Evolutionary conservation across 148 eudicot species (phyloP), one percentile per base, ranked within the genome.

Genomic region (Euryodendron excelsum): DNA sequence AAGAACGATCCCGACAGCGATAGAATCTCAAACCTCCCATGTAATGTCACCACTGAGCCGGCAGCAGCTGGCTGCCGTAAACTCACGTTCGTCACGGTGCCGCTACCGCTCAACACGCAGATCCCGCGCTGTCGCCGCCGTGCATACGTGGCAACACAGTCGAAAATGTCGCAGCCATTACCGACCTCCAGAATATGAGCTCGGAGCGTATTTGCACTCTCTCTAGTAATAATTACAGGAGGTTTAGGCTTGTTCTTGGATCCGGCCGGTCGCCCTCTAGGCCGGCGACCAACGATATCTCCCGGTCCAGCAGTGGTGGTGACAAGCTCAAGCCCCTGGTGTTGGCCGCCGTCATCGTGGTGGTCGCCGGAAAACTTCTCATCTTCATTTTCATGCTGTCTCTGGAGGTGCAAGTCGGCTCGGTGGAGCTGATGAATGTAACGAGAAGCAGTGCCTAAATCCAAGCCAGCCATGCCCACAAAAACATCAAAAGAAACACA

Each of bases 231-330:
- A 28, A 91, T 87, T 3, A 91, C 91, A 0, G 96, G 96, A 0
- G 96, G 96, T 53, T 90, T 91, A 0, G 90, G 89, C 75, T 85
- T 91, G 80, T 91, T 91, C 20, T 90, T 91, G 5, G 93, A 91
- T 12, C 96, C 93, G 14, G 96, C 79, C 0, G 96, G 96, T 5
- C 96, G 65, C 13, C 96, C 96, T 36, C 93, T 73, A 4, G 96
- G 91, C 31, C 96, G 84, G 5, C 96, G 90, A 0, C 73, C 90
- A 0, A 85, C 85, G 21, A 85, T 45, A 5, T 85, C 90, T 0
- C 89, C 89, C 0, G 85, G 56, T 0, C 87, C 85, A 0, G 45
- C 68, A 76, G 75, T 81, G 41, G 72, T 34, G 9, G 36, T 50
- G 61, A 82, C 80, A 15, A 83, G 68, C 71, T 80, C 84, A 11